Evolutionary conservation across 495 filamentous ascomycete species (phyloP).

Genomic region (Rusavskia elegans): DNA sequence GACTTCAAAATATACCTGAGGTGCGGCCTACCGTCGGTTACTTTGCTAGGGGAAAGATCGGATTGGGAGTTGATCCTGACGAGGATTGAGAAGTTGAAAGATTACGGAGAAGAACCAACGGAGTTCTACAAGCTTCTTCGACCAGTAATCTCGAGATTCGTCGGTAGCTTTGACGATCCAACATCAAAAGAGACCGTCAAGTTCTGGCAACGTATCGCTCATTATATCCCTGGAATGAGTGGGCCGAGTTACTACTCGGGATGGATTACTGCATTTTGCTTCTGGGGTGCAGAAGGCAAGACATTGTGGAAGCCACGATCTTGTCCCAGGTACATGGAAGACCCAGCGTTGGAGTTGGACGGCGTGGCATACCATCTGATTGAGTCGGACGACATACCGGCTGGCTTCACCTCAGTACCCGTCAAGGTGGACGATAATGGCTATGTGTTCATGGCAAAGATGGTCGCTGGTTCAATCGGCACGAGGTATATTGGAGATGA

Average conservation of each 20-base stretch:
- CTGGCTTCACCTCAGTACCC: constrained; percentile 16
- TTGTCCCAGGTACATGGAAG: not conserved
- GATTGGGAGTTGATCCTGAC: constrained; percentile 24
- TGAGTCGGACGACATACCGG: constrained; percentile 11
- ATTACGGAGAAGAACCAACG: constrained; percentile 23
- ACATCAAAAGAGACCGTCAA: constrained; percentile 5
- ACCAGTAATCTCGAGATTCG: constrained; percentile 14
- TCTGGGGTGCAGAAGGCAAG: constrained; percentile 24
- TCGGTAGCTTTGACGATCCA: constrained; percentile 14
- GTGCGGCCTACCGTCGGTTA: constrained; percentile 34
- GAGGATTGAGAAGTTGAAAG: constrained; percentile 19
- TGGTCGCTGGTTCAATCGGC: constrained; percentile 22
- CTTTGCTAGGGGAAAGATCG: constrained; percentile 23
- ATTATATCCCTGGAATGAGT: constrained; percentile 8
- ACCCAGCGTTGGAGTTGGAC: constrained; percentile 7
- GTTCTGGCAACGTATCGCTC: constrained; percentile 27
- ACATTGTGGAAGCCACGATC: not conserved
- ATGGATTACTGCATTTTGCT: constrained; percentile 32
- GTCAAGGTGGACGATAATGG: constrained; percentile 18
- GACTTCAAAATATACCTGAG: constrained; percentile 7
- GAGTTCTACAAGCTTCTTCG: constrained; percentile 13
- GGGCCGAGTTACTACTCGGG: constrained; percentile 19
- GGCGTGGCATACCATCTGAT: constrained; percentile 8
- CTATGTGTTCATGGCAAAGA: constrained; percentile 4
- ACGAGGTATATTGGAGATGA: constrained; percentile 15